These are phyloP conservation scores for Pleurostoma richardsiae DNA, from an alignment of 2,329 filamentous ascomycete species.

Conservation along the genomic window DNA sequence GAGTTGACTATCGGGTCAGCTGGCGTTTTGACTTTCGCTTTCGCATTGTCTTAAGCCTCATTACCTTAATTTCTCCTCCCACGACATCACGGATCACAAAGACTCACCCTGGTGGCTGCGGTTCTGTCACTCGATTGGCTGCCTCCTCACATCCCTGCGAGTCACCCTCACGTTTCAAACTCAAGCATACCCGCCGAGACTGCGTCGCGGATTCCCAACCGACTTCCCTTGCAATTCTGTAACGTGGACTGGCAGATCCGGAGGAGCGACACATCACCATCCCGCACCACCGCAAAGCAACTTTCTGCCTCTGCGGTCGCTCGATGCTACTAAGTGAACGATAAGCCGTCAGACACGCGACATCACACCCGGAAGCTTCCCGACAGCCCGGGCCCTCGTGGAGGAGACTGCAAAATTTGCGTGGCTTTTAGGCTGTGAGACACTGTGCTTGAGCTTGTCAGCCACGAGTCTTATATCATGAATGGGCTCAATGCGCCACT, in stretches of 20 bases:
- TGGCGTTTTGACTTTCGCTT: no score
- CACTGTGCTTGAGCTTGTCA: constrained; percentile 7
- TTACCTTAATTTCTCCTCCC: not conserved
- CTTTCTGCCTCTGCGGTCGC: no score
- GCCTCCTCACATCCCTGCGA: constrained; percentile 10
- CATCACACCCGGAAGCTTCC: no score
- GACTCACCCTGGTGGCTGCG: not conserved
- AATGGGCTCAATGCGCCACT: constrained; percentile 70
- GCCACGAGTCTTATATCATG: constrained; percentile 43
- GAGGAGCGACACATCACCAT: no score
- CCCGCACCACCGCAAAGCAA: no score
- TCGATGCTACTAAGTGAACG: no score
- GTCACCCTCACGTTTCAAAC: constrained; percentile 22
- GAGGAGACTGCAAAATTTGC: no score
- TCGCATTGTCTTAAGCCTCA: no score
- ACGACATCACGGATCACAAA: not conserved
- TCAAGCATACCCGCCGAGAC: constrained; percentile 10
- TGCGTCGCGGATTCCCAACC: constrained; percentile 20
- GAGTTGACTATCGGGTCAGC: no score
- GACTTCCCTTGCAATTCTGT: not conserved
- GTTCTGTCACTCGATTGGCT: constrained; percentile 10
- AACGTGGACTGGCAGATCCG: not conserved
- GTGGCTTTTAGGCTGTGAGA: no score
- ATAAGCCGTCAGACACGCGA: no score
- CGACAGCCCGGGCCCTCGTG: no score